phyloP scores from a whole-genome alignment of 2,329 filamentous ascomycete species.

The Alternaria metachromatica region DNA sequence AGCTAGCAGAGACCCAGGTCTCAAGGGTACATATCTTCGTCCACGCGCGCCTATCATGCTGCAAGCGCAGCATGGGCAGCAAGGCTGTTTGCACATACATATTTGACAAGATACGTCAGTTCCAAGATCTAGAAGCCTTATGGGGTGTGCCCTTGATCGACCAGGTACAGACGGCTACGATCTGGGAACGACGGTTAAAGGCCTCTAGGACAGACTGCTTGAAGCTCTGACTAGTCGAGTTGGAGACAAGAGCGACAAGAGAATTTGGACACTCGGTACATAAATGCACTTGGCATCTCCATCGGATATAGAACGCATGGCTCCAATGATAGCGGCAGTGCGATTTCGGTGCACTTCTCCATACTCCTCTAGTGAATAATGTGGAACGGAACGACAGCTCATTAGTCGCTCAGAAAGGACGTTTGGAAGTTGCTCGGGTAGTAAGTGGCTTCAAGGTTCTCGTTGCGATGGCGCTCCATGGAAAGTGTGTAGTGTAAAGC shows the following conservation, averaged over 20 bases:
- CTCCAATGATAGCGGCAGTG: background rate
- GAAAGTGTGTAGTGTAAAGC: background rate
- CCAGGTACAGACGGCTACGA: constrained; percentile 23
- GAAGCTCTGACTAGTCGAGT: background rate
- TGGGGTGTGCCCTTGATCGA: constrained; percentile 22
- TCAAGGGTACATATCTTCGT: constrained; percentile 19
- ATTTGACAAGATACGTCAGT: constrained; percentile 28
- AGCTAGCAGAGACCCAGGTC: constrained; percentile 9
- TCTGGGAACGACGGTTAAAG: constrained; percentile 37
- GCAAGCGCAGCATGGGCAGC: background rate
- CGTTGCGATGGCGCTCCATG: background rate
- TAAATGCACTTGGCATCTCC: background rate
- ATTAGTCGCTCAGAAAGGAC: background rate
- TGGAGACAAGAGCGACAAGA: constrained; percentile 16
- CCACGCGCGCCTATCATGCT: constrained; percentile 16
- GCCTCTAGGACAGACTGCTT: background rate
- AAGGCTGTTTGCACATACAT: constrained; percentile 21
- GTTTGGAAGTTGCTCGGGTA: background rate
- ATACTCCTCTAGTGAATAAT: background rate
- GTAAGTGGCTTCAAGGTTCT: background rate
- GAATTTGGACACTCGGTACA: constrained; percentile 2
- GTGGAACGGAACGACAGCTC: background rate
- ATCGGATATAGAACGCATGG: background rate
- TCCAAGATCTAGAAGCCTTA: constrained; percentile 16
- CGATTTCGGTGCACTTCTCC: background rate